Evolutionary conservation across 164 flowering plant genomes (phyloP).

Genomic region (Cinnamomum chago): DNA sequence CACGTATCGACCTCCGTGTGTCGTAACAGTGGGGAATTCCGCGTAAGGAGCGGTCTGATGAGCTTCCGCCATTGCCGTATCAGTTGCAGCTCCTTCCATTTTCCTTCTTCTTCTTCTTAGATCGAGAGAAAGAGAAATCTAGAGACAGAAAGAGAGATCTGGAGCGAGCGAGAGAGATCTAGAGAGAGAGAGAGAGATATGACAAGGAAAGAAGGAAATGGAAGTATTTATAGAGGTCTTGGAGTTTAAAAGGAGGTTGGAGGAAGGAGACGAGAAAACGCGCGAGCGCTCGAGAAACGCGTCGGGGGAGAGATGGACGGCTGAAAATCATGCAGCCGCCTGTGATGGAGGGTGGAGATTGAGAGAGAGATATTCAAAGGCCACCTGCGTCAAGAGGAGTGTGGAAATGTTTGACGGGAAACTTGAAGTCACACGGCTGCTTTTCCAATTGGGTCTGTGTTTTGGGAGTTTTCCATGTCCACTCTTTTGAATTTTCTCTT

Average conservation of each 20-base stretch:
- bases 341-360: not conserved
- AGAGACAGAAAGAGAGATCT: not conserved
- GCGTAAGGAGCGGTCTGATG: slow-evolving; percentile 15
- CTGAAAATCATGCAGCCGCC: slow-evolving; percentile 1
- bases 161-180: not conserved
- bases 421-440: not conserved
- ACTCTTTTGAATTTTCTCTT: too few species aligned
- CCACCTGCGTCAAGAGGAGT: not conserved
- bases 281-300: slow-evolving; percentile 1
- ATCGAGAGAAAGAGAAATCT: not conserved
- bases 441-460: too few species aligned
- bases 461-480: too few species aligned
- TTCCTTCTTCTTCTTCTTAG: not conserved
- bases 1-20: slow-evolving; percentile 64
- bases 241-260: not conserved
- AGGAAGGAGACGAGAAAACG: not conserved
- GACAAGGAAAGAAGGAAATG: too few species aligned
- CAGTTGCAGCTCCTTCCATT: slow-evolving; percentile 14
- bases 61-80: slow-evolving; percentile 24
- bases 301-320: not conserved
- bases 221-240: not conserved
- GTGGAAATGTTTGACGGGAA: not conserved
- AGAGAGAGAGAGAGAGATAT: not conserved
- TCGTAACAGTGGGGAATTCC: slow-evolving; percentile 50
- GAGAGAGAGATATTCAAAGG: not conserved